These are phyloP conservation scores for Microthlaspi erraticum DNA, from an alignment of 345 rosid genomes.

Conservation along the genomic window DNA sequence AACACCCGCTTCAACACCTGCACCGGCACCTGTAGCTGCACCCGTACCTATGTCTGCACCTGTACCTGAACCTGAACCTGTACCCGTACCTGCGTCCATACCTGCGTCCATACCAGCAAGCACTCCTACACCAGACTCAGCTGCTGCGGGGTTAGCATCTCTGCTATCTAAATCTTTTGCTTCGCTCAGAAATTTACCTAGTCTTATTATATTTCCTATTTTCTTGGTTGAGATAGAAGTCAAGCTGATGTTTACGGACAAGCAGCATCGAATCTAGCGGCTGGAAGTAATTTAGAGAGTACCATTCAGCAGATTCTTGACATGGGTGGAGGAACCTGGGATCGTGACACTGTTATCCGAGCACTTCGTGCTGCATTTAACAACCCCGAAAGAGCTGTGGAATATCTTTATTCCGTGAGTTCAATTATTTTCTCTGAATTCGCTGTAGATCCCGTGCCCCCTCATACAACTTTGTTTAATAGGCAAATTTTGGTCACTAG, in stretches of 20 bases:
- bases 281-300: constrained; percentile 81
- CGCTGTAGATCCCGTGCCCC: not conserved
- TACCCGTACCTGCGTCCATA: not conserved
- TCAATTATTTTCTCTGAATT: not conserved
- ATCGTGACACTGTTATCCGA: constrained; percentile 79
- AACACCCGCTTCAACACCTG: not conserved
- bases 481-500: constrained; percentile 13
- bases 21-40: not conserved
- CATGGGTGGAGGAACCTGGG: constrained; percentile 97
- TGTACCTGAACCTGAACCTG: not conserved
- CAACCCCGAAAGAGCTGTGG: constrained; percentile 97
- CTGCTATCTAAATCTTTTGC: constrained; percentile 35
- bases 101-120: constrained; percentile 38
- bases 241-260: constrained; percentile 67
- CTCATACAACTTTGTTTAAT: not conserved
- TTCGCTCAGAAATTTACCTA: constrained; percentile 23
- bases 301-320: constrained; percentile 89
- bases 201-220: constrained; percentile 4
- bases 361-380: constrained; percentile 96
- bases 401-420: constrained; percentile 88
- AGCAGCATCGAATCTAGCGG: constrained; percentile 90
- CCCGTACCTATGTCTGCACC: not conserved
- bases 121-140: constrained; percentile 49
- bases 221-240: constrained; percentile 52
- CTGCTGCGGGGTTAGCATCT: constrained; percentile 41